Percentiles rank a stretch among this genome's conserved stretches.
These are phyloP conservation scores for Thelonectria discophora DNA, from an alignment of 2,329 filamentous ascomycete species.

Conservation along the genomic window DNA sequence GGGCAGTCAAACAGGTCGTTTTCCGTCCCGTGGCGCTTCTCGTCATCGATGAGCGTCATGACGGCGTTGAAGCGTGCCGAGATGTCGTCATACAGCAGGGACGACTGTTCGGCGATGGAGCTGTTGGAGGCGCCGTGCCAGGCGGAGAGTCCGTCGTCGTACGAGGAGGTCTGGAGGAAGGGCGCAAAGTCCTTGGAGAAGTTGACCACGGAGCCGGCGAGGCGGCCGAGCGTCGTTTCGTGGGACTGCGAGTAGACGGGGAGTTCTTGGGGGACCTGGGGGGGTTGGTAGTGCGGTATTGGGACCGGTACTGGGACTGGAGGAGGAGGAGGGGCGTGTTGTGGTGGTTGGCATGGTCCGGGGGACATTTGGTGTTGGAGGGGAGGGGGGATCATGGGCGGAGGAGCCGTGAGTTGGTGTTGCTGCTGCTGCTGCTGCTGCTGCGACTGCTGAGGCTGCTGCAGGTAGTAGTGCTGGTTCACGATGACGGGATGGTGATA, in stretches of 20 bases:
- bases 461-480: slow-evolving; percentile 62
- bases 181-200: slow-evolving; percentile 54
- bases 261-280: slow-evolving; percentile 14
- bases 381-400: background rate
- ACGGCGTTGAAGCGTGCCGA: slow-evolving; percentile 71
- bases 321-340: slow-evolving; percentile 1
- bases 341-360: background rate
- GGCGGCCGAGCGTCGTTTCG: slow-evolving; percentile 44
- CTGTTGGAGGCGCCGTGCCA: slow-evolving; percentile 56
- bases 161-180: slow-evolving; percentile 42
- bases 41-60: slow-evolving; percentile 76
- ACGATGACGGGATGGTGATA: slow-evolving; percentile 56
- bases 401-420: background rate
- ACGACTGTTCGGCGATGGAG: slow-evolving; percentile 45
- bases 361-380: slow-evolving; percentile 20
- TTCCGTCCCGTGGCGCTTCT: slow-evolving; percentile 62
- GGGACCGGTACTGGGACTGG: too few relatives aligned
- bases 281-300: background rate
- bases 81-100: slow-evolving; percentile 62
- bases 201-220: slow-evolving; percentile 54
- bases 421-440: slow-evolving; percentile 19
- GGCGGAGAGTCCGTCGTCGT: slow-evolving; percentile 55
- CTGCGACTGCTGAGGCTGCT: slow-evolving; percentile 4
- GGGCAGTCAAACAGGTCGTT: slow-evolving; percentile 60
- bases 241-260: slow-evolving; percentile 19